Conservation (phyloP, 768 basidiomycete species). For the Lactifluus volemus region DNA sequence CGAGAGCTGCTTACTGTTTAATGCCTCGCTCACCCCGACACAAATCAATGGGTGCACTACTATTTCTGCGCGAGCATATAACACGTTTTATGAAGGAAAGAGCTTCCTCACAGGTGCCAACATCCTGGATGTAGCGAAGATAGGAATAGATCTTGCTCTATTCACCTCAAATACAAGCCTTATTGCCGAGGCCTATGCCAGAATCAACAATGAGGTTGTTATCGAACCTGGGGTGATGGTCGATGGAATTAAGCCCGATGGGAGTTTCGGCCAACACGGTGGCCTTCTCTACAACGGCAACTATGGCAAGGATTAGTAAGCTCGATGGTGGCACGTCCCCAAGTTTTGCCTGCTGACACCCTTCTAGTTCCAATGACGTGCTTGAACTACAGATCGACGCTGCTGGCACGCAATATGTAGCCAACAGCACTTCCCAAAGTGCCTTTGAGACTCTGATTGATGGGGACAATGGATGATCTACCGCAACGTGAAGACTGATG, state of each 20-base stretch:
- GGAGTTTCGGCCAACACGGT: slow-evolving; percentile 41
- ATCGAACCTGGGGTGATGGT: slow-evolving; percentile 38
- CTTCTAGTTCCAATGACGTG: slow-evolving; percentile 48
- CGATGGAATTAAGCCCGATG: slow-evolving; percentile 51
- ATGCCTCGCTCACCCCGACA: slow-evolving; percentile 9
- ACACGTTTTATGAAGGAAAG: slow-evolving; percentile 17
- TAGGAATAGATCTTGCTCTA: slow-evolving; percentile 22
- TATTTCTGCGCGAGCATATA: slow-evolving; percentile 16
- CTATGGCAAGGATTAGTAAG: slow-evolving; percentile 48
- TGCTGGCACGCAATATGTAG: slow-evolving; percentile 50
- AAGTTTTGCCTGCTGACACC: background rate
- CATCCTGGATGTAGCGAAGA: slow-evolving; percentile 49
- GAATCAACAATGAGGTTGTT: slow-evolving; percentile 44
- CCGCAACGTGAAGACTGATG: slow-evolving; percentile 43
- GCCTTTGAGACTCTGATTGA: slow-evolving; percentile 51
- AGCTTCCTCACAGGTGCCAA: slow-evolving; percentile 57
- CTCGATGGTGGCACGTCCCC: background rate
- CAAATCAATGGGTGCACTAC: slow-evolving; percentile 12
- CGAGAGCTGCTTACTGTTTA: slow-evolving; percentile 16
- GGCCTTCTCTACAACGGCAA: slow-evolving; percentile 62
- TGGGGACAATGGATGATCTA: slow-evolving; percentile 67
- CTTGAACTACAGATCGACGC: slow-evolving; percentile 53
- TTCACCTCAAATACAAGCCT: slow-evolving; percentile 31
- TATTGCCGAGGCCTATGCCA: slow-evolving; percentile 40
- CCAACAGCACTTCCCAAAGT: slow-evolving; percentile 26